These are phyloP conservation scores for Blastobotrys arbuscula DNA, from an alignment of 1,139 yeast species.

Conservation along the genomic window DNA sequence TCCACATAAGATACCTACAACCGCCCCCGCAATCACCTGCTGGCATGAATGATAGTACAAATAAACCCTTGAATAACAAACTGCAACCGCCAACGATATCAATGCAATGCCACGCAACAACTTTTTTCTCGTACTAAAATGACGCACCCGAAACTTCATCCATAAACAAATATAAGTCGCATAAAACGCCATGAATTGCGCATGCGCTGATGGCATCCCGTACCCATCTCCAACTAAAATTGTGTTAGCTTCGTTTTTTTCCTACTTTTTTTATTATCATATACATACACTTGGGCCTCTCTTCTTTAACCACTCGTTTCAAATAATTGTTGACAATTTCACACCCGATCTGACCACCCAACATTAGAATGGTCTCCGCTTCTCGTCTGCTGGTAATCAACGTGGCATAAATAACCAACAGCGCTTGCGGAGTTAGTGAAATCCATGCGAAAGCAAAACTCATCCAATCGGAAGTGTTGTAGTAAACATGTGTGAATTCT, in stretches of 20 bases:
- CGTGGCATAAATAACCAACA: conserved; percentile 73
- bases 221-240: conserved; percentile 50
- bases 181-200: conserved; percentile 91
- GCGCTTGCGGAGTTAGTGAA: conserved; percentile 76
- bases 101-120: conserved; percentile 24
- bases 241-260: not conserved
- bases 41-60: conserved; percentile 65
- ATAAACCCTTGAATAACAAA: conserved; percentile 71
- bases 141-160: conserved; percentile 40
- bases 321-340: conserved; percentile 67
- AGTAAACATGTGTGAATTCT: conserved; percentile 62
- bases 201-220: conserved; percentile 98
- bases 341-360: conserved; percentile 78
- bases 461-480: conserved; percentile 59
- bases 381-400: conserved; percentile 82
- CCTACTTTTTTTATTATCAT: conserved; percentile 22
- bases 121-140: conserved; percentile 31
- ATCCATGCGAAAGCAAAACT: conserved; percentile 64
- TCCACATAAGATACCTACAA: conserved; percentile 59
- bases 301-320: conserved; percentile 60
- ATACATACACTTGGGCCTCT: conserved; percentile 57
- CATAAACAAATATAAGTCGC: conserved; percentile 57
- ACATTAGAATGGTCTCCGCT: conserved; percentile 75
- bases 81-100: conserved; percentile 39
- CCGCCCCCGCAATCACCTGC: conserved; percentile 72